phyloP scores from a whole-genome alignment of 2,329 filamentous ascomycete species.

The Fusarium sp. region DNA sequence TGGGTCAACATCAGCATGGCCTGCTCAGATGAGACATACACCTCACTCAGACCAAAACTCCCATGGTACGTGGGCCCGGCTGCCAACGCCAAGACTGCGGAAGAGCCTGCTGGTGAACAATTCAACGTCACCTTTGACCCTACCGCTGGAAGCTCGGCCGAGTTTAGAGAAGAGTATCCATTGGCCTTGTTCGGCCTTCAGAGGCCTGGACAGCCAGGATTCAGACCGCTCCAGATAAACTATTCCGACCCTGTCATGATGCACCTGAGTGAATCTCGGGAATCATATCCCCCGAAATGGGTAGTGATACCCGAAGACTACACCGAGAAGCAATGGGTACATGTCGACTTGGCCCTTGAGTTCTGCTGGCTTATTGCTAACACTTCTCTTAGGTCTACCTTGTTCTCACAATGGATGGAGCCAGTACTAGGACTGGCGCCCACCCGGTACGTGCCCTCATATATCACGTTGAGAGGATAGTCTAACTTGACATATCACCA shows the following conservation, averaged over 20 bases:
- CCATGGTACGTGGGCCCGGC: constrained; percentile 36
- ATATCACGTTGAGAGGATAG: fast-evolving
- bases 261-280: constrained; percentile 17
- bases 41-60: constrained; percentile 25
- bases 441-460: constrained; percentile 27
- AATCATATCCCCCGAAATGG: constrained; percentile 19
- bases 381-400: constrained; percentile 19
- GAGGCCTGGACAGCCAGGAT: constrained; percentile 2
- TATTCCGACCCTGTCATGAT: constrained; percentile 29
- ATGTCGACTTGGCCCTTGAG: fast-evolving
- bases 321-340: constrained; percentile 34
- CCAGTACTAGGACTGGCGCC: constrained; percentile 1
- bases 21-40: constrained; percentile 35
- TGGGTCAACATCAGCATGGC: constrained; percentile 17
- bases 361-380: background rate
- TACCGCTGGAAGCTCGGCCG: background rate
- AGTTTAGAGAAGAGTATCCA: constrained; percentile 17
- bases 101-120: constrained; percentile 10
- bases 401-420: constrained; percentile 25
- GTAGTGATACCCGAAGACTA: constrained; percentile 35
- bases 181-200: constrained; percentile 27
- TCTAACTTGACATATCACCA: background rate
- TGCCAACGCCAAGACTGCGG: constrained; percentile 15
- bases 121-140: constrained; percentile 31
- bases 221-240: constrained; percentile 31